These are phyloP conservation scores for Linanthus parryae DNA, from an alignment of 148 eudicot genomes.

Conservation along the genomic window DNA sequence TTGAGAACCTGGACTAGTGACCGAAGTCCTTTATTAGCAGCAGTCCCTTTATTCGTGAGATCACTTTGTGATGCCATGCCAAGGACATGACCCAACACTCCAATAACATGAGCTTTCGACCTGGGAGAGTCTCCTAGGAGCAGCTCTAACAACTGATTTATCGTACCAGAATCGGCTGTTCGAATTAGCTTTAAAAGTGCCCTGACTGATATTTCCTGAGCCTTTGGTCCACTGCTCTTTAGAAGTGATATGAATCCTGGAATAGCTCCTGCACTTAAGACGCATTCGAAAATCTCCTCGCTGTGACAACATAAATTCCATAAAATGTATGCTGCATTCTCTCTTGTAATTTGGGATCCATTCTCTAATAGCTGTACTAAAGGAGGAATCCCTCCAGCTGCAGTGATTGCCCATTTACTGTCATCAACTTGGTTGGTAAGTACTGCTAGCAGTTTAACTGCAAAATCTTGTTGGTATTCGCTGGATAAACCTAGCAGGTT, in stretches of 20 bases:
- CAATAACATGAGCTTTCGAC: slow-evolving; percentile 49
- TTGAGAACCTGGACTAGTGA: slow-evolving; percentile 71
- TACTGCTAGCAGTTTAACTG: slow-evolving; percentile 53
- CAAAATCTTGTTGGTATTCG: slow-evolving; percentile 83
- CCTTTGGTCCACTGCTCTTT: slow-evolving; percentile 60
- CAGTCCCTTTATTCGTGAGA: slow-evolving; percentile 51
- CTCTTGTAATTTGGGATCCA: slow-evolving; percentile 75
- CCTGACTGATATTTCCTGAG: slow-evolving; percentile 64
- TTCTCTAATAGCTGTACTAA: slow-evolving; percentile 65
- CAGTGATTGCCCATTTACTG: slow-evolving; percentile 93
- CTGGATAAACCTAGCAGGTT: slow-evolving; percentile 66
- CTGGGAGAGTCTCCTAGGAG: slow-evolving; percentile 62
- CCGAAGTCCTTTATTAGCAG: slow-evolving; percentile 56
- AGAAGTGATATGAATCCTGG: slow-evolving; percentile 73
- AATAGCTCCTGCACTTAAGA: slow-evolving; percentile 82
- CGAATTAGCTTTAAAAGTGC: slow-evolving; percentile 55
- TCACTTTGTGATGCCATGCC: slow-evolving; percentile 51
- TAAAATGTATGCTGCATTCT: slow-evolving; percentile 56
- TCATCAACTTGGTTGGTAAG: slow-evolving; percentile 70
- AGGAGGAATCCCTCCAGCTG: slow-evolving; percentile 92
- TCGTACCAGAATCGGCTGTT: slow-evolving; percentile 53
- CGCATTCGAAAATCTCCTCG: slow-evolving; percentile 76
- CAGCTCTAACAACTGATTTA: slow-evolving; percentile 70
- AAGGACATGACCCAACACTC: slow-evolving; percentile 68
- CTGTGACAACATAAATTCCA: slow-evolving; percentile 72